These are phyloP conservation scores for Bipolaris oryzae DNA, from an alignment of 2,329 filamentous ascomycete genomes.

Conservation along the genomic window DNA sequence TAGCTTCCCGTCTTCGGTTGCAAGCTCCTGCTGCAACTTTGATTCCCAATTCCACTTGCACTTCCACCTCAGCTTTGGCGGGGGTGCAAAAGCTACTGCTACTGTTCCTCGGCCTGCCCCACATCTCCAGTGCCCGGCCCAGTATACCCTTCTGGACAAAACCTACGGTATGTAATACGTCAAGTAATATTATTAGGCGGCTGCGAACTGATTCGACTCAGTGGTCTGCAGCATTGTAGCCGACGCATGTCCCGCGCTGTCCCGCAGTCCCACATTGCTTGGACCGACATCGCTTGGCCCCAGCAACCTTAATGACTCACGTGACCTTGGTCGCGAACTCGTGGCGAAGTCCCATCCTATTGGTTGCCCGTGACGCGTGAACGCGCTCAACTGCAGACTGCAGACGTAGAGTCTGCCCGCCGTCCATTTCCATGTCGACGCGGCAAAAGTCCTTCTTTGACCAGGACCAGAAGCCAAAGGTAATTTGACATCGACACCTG, in stretches of 20 bases:
- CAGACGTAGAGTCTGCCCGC: constrained; percentile 9
- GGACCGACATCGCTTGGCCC: constrained; percentile 8
- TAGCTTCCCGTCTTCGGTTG: constrained; percentile 27
- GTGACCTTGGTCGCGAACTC: constrained; percentile 17
- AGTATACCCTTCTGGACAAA: not conserved
- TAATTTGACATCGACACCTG: constrained; percentile 21
- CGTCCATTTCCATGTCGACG: constrained; percentile 49
- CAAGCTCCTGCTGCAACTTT: constrained; percentile 17
- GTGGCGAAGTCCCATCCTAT: constrained; percentile 9
- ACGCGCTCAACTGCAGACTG: constrained; percentile 15
- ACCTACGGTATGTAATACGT: not conserved
- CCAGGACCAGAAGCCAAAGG: constrained; percentile 52
- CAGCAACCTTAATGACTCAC: constrained; percentile 4
- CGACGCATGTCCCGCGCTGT: constrained; percentile 5
- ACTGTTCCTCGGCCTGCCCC: constrained; percentile 3
- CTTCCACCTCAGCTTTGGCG: too few species aligned
- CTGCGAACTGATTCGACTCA: constrained; percentile 5
- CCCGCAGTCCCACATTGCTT: not conserved
- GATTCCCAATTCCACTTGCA: too few species aligned
- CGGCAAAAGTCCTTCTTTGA: constrained; percentile 61
- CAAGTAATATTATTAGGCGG: constrained; percentile 6
- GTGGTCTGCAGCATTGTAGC: not conserved
- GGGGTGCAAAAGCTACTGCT: constrained; percentile 17
- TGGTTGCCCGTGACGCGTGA: constrained; percentile 22
- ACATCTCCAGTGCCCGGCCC: not conserved